Percentiles rank a stretch among this genome's conserved stretches.
These are phyloP conservation scores for Eutrema yunnanense DNA, from an alignment of 345 rosid species.

Conservation along the genomic window DNA sequence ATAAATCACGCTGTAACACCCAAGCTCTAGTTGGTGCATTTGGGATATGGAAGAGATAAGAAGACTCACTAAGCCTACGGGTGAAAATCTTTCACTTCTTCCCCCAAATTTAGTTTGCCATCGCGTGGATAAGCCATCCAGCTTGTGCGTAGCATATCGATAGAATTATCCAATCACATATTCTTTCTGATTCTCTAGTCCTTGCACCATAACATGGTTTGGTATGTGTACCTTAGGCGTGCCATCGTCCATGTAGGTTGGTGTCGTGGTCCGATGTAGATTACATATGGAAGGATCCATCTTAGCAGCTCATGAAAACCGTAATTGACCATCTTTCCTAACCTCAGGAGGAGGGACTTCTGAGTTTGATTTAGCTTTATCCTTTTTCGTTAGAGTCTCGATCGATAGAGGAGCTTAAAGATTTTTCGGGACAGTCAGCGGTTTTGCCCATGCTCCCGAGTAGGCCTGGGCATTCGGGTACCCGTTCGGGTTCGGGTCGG, in stretches of 20 bases:
- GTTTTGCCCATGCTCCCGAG: too few species aligned
- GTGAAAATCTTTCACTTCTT: background rate
- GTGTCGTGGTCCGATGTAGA: background rate
- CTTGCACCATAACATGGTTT: background rate
- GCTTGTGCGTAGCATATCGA: background rate
- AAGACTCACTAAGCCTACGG: background rate
- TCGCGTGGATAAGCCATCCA: background rate
- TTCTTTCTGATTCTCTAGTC: background rate
- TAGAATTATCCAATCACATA: background rate
- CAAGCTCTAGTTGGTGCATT: too few species aligned
- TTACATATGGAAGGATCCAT: background rate
- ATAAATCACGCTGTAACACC: too few species aligned
- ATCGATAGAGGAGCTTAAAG: too few species aligned
- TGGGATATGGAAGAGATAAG: too few species aligned
- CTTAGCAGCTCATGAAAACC: background rate
- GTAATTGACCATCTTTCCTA: background rate
- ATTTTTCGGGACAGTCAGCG: too few species aligned
- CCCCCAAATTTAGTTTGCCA: background rate
- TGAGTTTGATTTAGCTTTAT: background rate
- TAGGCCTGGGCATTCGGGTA: too few species aligned
- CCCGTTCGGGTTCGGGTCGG: too few species aligned
- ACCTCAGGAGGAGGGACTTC: background rate
- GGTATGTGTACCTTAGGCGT: background rate
- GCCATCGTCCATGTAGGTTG: background rate
- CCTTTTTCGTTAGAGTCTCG: too few species aligned